A percentile compares a stretch with the other conserved stretches of the same genome.
These are phyloP conservation scores for Magnaporthiopsis rhizophila DNA, from an alignment of 2,329 filamentous ascomycete species.

Conservation along the genomic window DNA sequence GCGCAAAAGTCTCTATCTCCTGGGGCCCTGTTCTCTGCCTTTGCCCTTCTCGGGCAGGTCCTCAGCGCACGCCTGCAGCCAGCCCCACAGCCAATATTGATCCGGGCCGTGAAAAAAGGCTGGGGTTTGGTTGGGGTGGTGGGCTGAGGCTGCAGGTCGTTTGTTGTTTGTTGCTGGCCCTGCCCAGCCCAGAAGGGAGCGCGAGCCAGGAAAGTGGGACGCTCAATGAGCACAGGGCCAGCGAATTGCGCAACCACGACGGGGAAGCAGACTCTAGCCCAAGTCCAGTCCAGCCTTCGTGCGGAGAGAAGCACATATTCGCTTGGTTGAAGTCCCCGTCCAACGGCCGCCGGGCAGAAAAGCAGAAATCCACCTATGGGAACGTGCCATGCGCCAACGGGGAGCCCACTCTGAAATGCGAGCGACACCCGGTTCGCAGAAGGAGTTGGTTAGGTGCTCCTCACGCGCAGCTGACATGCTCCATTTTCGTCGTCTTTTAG, in stretches of 20 bases:
- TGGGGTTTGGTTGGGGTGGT: not conserved
- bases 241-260: not conserved
- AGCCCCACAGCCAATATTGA: not conserved
- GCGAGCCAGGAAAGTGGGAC: not conserved
- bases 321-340: not conserved
- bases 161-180: not conserved
- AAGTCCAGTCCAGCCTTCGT: too few relatives aligned
- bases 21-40: not conserved
- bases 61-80: too few relatives aligned
- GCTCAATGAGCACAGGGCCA: not conserved
- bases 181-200: not conserved
- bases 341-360: too few relatives aligned
- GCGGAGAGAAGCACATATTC: not conserved
- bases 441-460: too few relatives aligned
- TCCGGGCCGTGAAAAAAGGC: not conserved
- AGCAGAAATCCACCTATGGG: conserved; percentile 3
- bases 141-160: not conserved
- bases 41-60: too few relatives aligned
- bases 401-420: not conserved
- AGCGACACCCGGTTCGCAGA: not conserved
- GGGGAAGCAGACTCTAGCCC: not conserved
- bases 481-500: not conserved
- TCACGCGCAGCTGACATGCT: not conserved
- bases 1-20: not conserved
- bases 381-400: not conserved